These are phyloP conservation scores for Pythium folliculosum DNA, from an alignment of 352 stramenopile species.

Conservation along the genomic window DNA sequence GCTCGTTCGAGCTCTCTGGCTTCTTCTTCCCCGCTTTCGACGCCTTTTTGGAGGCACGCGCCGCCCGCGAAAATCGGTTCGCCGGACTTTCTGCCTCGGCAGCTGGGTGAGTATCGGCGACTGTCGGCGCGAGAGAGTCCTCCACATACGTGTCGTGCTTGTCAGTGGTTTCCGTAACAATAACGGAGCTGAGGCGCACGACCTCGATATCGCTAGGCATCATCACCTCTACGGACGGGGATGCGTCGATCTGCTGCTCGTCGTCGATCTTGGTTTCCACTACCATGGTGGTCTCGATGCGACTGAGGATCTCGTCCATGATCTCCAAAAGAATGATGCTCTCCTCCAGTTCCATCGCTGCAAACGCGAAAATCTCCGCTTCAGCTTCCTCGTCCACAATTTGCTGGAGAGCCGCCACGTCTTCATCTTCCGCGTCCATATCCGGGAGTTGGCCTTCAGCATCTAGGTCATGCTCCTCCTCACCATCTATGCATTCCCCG, in stretches of 20 bases:
- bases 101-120: conserved; percentile 11
- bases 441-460: neutral
- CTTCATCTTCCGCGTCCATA: neutral
- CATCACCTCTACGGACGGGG: neutral
- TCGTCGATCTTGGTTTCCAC: neutral
- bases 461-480: neutral
- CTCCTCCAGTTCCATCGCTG: conserved; percentile 13
- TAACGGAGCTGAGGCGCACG: conserved; percentile 24
- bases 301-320: conserved; percentile 19
- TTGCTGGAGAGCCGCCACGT: neutral
- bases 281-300: conserved; percentile 9
- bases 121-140: conserved; percentile 27
- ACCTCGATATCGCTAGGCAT: conserved; percentile 15
- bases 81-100: neutral
- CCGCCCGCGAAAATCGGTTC: conserved; percentile 10
- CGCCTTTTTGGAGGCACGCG: conserved; percentile 24
- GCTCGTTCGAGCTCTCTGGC: conserved; percentile 32
- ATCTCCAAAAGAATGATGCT: conserved; percentile 22
- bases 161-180: conserved; percentile 32
- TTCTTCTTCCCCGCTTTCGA: conserved; percentile 26
- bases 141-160: conserved; percentile 35
- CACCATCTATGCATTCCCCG: neutral
- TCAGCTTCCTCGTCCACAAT: neutral
- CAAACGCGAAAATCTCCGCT: conserved; percentile 9
- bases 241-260: neutral